These are phyloP conservation scores for Verticillium nonalfalfae DNA, from an alignment of 2,329 filamentous ascomycete genomes.

Conservation along the genomic window DNA sequence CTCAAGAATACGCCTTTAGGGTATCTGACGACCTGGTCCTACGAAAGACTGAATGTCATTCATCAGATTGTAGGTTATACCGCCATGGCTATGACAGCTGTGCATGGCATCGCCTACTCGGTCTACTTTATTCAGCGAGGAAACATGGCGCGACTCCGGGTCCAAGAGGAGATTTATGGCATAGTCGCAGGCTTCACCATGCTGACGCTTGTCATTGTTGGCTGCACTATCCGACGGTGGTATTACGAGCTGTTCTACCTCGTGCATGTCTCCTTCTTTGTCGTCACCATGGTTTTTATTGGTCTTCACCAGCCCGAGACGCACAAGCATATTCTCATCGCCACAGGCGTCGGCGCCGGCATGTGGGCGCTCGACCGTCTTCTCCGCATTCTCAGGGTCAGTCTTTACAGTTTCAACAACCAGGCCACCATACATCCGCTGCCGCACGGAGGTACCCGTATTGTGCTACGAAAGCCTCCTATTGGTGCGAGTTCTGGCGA, in stretches of 20 bases:
- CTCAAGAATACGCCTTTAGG: conserved; percentile 52
- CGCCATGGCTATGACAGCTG: conserved; percentile 35
- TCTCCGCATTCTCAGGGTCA: conserved; percentile 36
- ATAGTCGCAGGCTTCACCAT: conserved; percentile 42
- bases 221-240: conserved; percentile 34
- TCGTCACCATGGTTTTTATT: conserved; percentile 38
- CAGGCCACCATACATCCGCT: conserved; percentile 46
- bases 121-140: conserved; percentile 27
- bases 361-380: conserved; percentile 47
- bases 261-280: conserved; percentile 42
- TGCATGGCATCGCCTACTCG: conserved; percentile 39
- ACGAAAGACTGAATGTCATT: conserved; percentile 52
- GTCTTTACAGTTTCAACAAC: conserved; percentile 41
- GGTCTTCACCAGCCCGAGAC: conserved; percentile 46
- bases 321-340: conserved; percentile 27
- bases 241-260: conserved; percentile 53
- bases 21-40: conserved; percentile 45
- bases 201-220: conserved; percentile 34
- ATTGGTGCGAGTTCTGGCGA: conserved; percentile 43
- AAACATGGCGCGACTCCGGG: conserved; percentile 23
- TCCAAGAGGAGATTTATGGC: conserved; percentile 35
- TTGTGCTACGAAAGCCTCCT: conserved; percentile 45
- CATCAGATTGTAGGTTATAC: conserved; percentile 47
- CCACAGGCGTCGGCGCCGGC: conserved; percentile 32
- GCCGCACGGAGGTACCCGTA: conserved; percentile 45